Percentiles rank a stretch among this genome's conserved stretches.
Evolutionary conservation across 2,329 filamentous ascomycete species (phyloP).

Genomic region (Tolypocladium amazonense): DNA sequence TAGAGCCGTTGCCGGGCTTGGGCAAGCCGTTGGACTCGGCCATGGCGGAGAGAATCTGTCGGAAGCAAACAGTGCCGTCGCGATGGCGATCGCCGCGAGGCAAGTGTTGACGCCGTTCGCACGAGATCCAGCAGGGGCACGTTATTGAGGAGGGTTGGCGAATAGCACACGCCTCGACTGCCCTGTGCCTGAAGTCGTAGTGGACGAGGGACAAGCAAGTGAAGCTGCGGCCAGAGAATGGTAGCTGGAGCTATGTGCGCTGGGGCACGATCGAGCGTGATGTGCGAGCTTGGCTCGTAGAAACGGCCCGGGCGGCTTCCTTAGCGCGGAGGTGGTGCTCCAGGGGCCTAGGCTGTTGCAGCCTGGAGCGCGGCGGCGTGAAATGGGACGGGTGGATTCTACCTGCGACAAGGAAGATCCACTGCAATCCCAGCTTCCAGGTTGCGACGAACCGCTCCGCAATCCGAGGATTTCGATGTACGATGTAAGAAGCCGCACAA

Average conservation of each 20-base stretch:
- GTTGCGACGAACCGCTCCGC: neutral
- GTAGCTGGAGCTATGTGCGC: neutral
- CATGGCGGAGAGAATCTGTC: conserved; percentile 17
- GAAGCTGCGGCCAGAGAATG: neutral
- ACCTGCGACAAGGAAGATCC: neutral
- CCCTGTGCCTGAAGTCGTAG: neutral
- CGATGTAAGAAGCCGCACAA: neutral
- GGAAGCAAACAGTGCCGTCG: neutral
- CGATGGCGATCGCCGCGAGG: neutral
- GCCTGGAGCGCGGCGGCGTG: neutral
- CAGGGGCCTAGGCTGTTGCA: neutral
- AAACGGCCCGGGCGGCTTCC: neutral
- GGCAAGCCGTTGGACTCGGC: conserved; percentile 19
- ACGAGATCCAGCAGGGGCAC: neutral
- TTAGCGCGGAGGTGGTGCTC: neutral
- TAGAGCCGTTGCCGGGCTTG: conserved; percentile 28
- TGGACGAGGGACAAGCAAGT: neutral
- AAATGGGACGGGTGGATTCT: neutral
- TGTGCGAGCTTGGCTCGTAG: neutral
- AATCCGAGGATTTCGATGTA: neutral
- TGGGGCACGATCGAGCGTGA: neutral
- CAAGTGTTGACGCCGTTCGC: neutral
- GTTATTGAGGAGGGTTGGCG: too few species aligned
- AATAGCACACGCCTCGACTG: neutral
- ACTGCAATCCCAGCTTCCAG: neutral